These are phyloP conservation scores for Oryza brachyantha DNA, from an alignment of 176 grass and related monocot genomes.

Conservation along the genomic window DNA sequence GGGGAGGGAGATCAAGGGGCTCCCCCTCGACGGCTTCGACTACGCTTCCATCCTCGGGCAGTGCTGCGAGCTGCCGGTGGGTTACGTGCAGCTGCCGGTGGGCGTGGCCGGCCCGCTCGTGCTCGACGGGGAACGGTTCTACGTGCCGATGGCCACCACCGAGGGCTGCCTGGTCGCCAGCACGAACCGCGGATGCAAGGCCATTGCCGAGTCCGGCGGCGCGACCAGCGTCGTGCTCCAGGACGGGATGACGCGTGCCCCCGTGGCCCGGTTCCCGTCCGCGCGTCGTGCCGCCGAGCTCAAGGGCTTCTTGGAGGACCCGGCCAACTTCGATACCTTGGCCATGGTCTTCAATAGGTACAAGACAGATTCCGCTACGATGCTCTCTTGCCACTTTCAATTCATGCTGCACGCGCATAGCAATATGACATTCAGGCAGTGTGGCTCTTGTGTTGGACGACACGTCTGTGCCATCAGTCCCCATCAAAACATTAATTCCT, in stretches of 20 bases:
- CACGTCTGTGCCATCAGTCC: conserved; percentile 10
- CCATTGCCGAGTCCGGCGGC: conserved; percentile 68
- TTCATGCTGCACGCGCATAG: conserved; percentile 12
- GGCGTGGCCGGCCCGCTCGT: conserved; percentile 68
- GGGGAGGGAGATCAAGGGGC: conserved; percentile 52
- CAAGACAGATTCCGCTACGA: background rate
- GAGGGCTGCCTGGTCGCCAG: conserved; percentile 83
- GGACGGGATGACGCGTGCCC: conserved; percentile 73
- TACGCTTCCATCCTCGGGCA: conserved; percentile 64
- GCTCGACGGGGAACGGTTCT: conserved; percentile 50
- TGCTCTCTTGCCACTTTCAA: conserved; percentile 11
- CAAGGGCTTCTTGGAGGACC: conserved; percentile 57
- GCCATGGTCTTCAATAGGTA: conserved; percentile 65
- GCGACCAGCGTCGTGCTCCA: conserved; percentile 51
- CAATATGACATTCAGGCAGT: conserved; percentile 4
- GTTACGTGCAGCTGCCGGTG: conserved; percentile 67
- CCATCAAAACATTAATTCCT: background rate
- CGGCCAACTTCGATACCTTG: conserved; percentile 51
- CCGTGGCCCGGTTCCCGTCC: conserved; percentile 43
- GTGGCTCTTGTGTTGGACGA: conserved; percentile 14
- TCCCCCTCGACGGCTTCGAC: conserved; percentile 70
- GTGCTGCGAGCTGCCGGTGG: conserved; percentile 82
- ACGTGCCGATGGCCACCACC: conserved; percentile 82
- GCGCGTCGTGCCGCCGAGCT: conserved; percentile 60
- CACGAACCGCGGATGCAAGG: conserved; percentile 74